A percentile compares a stretch with the other conserved stretches of the same genome.
These are phyloP conservation scores for Scheffersomyces illinoinensis DNA, from an alignment of 1,139 yeast species.

Conservation along the genomic window DNA sequence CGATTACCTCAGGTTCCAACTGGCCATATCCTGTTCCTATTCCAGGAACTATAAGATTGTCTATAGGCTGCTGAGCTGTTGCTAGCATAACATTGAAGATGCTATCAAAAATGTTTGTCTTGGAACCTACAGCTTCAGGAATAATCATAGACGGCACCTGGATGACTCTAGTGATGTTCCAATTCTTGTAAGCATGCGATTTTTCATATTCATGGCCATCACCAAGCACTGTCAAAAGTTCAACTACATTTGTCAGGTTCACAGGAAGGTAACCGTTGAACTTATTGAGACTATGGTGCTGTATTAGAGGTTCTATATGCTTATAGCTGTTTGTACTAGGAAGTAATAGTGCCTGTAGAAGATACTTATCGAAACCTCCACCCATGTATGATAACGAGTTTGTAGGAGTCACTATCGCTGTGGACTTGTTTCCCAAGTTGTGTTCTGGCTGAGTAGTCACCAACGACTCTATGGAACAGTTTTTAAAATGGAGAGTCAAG, in stretches of 20 bases:
- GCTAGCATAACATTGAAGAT: constrained; percentile 22
- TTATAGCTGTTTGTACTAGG: constrained; percentile 7
- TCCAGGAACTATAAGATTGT: constrained; percentile 26
- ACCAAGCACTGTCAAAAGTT: constrained; percentile 11
- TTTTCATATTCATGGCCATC: constrained; percentile 7
- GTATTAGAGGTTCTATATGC: constrained; percentile 15
- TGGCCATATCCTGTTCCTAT: constrained; percentile 31
- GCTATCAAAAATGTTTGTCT: constrained; percentile 14
- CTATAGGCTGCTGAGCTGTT: constrained; percentile 3
- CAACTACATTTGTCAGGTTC: constrained; percentile 14
- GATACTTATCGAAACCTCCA: constrained; percentile 27
- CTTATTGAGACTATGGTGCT: constrained; percentile 11
- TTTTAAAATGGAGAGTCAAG: background rate
- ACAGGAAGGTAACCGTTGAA: constrained; percentile 22
- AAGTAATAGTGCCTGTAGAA: constrained; percentile 16
- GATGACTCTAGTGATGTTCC: constrained; percentile 3
- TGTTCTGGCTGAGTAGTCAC: background rate
- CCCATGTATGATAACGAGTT: constrained; percentile 29
- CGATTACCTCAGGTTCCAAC: constrained; percentile 16
- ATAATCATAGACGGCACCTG: constrained; percentile 15
- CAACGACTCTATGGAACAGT: background rate
- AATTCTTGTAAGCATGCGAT: constrained; percentile 3
- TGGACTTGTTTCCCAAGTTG: background rate
- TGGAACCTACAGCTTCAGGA: constrained; percentile 9
- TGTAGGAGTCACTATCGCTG: constrained; percentile 18